These are phyloP conservation scores for Trapa incisa DNA, from an alignment of 345 rosid species.

Conservation along the genomic window DNA sequence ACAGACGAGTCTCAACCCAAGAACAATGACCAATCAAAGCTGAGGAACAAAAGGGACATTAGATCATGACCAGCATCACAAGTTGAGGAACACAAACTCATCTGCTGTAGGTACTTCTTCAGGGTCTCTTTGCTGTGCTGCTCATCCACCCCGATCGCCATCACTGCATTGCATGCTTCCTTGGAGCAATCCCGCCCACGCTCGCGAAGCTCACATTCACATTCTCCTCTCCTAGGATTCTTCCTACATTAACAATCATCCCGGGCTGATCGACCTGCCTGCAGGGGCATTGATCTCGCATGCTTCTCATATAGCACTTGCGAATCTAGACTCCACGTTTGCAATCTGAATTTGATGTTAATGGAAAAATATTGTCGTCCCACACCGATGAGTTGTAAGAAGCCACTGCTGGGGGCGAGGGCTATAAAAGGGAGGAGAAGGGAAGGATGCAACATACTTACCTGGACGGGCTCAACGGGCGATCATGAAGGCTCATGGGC, in stretches of 20 bases:
- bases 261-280: constrained; percentile 83
- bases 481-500: constrained; percentile 4
- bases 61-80: constrained; percentile 16
- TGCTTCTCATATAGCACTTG: constrained; percentile 60
- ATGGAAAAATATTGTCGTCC: not conserved
- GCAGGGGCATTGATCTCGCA: constrained; percentile 66
- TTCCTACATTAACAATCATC: constrained; percentile 69
- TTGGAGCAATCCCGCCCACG: constrained; percentile 73
- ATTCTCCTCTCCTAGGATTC: constrained; percentile 58
- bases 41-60: not conserved
- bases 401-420: not conserved
- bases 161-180: constrained; percentile 73
- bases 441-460: not conserved
- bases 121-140: constrained; percentile 42
- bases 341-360: constrained; percentile 47
- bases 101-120: constrained; percentile 51
- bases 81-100: constrained; percentile 69
- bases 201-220: constrained; percentile 81
- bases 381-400: not conserved
- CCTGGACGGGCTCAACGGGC: constrained; percentile 5
- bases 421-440: not conserved
- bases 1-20: not conserved
- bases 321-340: constrained; percentile 64
- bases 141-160: constrained; percentile 79
- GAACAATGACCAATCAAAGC: not conserved